Evolutionary conservation across 805 yeast species (phyloP), one percentile per base, ranked within the genome.

Genomic region (Debaryomyces prosopidis): DNA sequence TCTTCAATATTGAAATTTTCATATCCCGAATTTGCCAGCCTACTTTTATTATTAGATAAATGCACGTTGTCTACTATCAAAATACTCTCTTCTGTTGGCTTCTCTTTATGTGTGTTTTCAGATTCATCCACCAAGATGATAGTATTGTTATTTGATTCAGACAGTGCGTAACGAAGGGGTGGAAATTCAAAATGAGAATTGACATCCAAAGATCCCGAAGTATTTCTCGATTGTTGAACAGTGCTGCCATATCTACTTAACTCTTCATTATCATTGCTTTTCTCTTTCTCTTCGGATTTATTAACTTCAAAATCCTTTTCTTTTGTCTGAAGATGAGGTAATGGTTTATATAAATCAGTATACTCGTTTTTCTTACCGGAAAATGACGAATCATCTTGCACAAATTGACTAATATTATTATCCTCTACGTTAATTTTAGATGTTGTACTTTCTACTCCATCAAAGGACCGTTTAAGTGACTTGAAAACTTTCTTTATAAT

Each of bases 151-250:
- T 14, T 36, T 17, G 31, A 18, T 36, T 4, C 28, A 6, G 12
- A 17, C 16, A 20, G 19, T 19, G 39, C 5, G 5, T 19, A 27
- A 18, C 4, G 16, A 14, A 18, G 28, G 2, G 27, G 28, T 36
- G 71, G 71, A 46, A 67, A 67, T 40, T 50, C 62, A 52, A 67
- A 67, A 17, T 57, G 51, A 4, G 69, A 58, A 36, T 55, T 65
- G 8, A 65, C 70, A 47, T 59, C 59, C 31, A 53, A 36, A 4
- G 57, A 51, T 18, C 17, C 35, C 9, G 43, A 23, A 9, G 40
- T 17, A 34, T 34, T 34, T 34, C 37, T 34, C 9, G 34, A 31
- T 11, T 31, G 34, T 14, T 15, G 15, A 3, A 31, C 6, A 23
- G 5, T 23, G 26, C 9, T 23, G 5, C 26, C 6, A 7, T 23